These are phyloP conservation scores for Hydnomerulius pinastri DNA, from an alignment of 768 basidiomycete genomes.

Conservation along the genomic window DNA sequence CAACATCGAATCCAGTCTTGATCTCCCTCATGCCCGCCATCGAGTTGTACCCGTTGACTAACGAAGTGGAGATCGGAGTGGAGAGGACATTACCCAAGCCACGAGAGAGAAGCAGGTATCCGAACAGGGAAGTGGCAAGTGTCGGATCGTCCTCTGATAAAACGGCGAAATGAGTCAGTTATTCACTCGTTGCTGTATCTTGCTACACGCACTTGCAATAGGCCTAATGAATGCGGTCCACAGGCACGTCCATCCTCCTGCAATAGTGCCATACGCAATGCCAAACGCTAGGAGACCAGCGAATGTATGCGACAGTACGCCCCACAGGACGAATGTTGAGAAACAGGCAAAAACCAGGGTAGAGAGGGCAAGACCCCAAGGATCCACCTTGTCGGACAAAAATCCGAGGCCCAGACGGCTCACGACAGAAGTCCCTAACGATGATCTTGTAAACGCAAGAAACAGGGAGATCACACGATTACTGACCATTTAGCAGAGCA, in stretches of 20 bases:
- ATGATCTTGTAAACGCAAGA: neutral
- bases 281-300: conserved; percentile 30
- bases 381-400: conserved; percentile 29
- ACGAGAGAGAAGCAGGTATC: conserved; percentile 23
- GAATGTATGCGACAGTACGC: conserved; percentile 21
- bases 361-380: conserved; percentile 23
- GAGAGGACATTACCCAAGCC: conserved; percentile 31
- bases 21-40: neutral
- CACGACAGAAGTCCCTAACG: conserved; percentile 19
- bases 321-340: conserved; percentile 35
- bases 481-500: conserved; percentile 29
- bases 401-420: conserved; percentile 27
- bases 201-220: conserved; percentile 20
- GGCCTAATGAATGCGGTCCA: conserved; percentile 30
- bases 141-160: conserved; percentile 15
- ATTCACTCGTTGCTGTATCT: too few relatives aligned
- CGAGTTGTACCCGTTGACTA: conserved; percentile 1
- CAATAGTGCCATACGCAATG: conserved; percentile 31
- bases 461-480: neutral
- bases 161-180: too few relatives aligned
- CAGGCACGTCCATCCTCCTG: conserved; percentile 34
- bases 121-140: conserved; percentile 22
- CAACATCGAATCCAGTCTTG: conserved; percentile 22
- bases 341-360: conserved; percentile 23
- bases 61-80: conserved; percentile 22